These are phyloP conservation scores for Pythium dissotocum DNA, from an alignment of 352 stramenopile genomes.

Conservation along the genomic window DNA sequence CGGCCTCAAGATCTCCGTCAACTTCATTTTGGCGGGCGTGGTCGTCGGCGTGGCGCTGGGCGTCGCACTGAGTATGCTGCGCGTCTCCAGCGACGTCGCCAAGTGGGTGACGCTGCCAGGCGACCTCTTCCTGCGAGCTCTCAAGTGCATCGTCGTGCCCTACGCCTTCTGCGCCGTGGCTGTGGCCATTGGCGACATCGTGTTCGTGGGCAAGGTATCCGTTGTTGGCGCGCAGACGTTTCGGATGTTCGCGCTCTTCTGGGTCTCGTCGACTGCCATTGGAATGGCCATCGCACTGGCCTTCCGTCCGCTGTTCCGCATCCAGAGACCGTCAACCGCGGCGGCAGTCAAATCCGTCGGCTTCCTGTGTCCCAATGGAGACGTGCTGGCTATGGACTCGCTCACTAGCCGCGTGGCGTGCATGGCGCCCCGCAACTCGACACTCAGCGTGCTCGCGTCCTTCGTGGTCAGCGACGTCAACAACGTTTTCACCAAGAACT, in stretches of 20 bases:
- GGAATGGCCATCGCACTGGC: constrained; percentile 56
- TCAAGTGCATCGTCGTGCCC: constrained; percentile 78
- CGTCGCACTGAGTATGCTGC: constrained; percentile 42
- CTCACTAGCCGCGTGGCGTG: constrained; percentile 19
- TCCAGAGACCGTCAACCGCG: constrained; percentile 9
- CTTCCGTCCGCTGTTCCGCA: constrained; percentile 60
- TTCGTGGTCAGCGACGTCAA: constrained; percentile 57
- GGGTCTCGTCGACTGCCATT: constrained; percentile 46
- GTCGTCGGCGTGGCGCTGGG: constrained; percentile 50
- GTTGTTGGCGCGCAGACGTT: constrained; percentile 67
- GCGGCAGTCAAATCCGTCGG: constrained; percentile 36
- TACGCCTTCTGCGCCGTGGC: constrained; percentile 83
- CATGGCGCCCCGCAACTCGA: constrained; percentile 3
- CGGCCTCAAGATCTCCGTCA: constrained; percentile 49
- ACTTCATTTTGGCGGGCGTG: constrained; percentile 55
- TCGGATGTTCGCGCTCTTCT: constrained; percentile 59
- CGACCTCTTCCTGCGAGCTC: constrained; percentile 71
- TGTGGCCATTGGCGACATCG: constrained; percentile 72
- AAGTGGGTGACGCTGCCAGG: constrained; percentile 71
- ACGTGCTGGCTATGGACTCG: constrained; percentile 28
- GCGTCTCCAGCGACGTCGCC: constrained; percentile 43
- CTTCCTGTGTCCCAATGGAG: constrained; percentile 51
- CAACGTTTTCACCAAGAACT: constrained; percentile 41
- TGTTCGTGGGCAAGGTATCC: constrained; percentile 74
- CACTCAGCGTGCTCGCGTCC: constrained; percentile 13